Evolutionary conservation across 192 early-diverging fungal species (phyloP), one percentile per base, ranked within the genome.

Genomic region (Coemansia sp.): DNA sequence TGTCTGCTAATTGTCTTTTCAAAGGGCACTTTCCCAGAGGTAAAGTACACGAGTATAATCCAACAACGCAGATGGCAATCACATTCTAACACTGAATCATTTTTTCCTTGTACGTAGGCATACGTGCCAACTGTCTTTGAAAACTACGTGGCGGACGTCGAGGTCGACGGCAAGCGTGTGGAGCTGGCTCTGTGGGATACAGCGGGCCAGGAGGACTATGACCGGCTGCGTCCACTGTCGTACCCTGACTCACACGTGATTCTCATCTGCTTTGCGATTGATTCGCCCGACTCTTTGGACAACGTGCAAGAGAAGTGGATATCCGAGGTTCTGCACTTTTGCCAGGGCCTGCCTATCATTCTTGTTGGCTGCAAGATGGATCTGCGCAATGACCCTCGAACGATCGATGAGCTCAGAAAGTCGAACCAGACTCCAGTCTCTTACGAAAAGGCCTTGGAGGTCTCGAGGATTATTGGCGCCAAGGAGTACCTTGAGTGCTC

Each of bases 181-280:
- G 90, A 97, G 70, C 79, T 98, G 24, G 90, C 91, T 29, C 74
- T 97, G 29, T 98, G 94, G 94, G 96, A 98, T 87, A 97, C 95
- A 43, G 93, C 95, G 27, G 94, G 92, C 41, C 93, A 95, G 63
- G 94, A 96, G 82, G 95, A 98, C 67, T 94, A 95, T 68, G 93
- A 96, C 80, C 88, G 91, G 56, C 81, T 98, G 62, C 87, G 94
- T 34, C 89, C 91, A 14, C 83, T 95, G 19, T 93, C 90, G 33
- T 98, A 96, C 72, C 89, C 92, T 6, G 94, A 93, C 66, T 89
- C 91, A 8, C 85, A 95, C 76, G 92, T 95, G 41, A 87, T 98
- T 65, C 80, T 98, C 61, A 93, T 98, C 53, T 93, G 91, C 71
- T 97, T 93, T 68, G 84, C 88, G 38, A 84, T 97, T 34, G 92